Evolutionary conservation across 441 rosid species (phyloP).

Genomic region (Capsella rubella): DNA sequence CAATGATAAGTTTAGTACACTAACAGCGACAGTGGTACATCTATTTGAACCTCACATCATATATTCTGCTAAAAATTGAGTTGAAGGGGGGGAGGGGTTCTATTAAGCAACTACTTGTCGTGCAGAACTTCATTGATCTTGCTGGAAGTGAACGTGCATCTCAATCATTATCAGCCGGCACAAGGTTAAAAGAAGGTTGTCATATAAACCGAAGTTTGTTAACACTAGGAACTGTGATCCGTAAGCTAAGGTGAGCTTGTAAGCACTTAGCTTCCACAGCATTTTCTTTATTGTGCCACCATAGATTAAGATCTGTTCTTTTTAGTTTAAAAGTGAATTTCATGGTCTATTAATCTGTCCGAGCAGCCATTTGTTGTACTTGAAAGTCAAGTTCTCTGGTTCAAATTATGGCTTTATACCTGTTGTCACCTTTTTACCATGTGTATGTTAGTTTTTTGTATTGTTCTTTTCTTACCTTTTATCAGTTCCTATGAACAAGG

Average conservation of each 20-base stretch:
- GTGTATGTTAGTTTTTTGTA: conserved; percentile 14
- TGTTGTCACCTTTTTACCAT: conserved; percentile 12
- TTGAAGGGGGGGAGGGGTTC: conserved; percentile 1
- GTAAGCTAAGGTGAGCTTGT: conserved; percentile 69
- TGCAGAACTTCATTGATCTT: conserved; percentile 77
- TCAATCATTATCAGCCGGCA: conserved; percentile 72
- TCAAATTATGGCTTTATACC: neutral
- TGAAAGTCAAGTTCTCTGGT: conserved; percentile 17
- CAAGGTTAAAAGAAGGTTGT: conserved; percentile 79
- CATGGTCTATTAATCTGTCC: neutral
- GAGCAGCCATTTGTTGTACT: conserved; percentile 8
- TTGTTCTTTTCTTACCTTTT: conserved; percentile 8
- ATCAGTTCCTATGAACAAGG: conserved; percentile 9
- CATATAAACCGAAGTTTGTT: conserved; percentile 78
- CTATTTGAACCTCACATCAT: conserved; percentile 5
- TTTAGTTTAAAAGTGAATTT: conserved; percentile 7
- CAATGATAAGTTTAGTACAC: conserved; percentile 72
- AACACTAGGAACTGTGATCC: conserved; percentile 74
- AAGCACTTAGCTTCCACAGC: conserved; percentile 16
- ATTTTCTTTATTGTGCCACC: conserved; percentile 16
- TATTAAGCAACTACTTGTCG: conserved; percentile 31
- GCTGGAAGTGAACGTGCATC: conserved; percentile 89
- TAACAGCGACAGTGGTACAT: conserved; percentile 83
- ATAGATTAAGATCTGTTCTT: neutral
- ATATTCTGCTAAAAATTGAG: conserved; percentile 15